A percentile compares a stretch with the other conserved stretches of the same genome.
Conservation (phyloP, 2,329 filamentous ascomycete genomes). For the Lojkania enalia region DNA sequence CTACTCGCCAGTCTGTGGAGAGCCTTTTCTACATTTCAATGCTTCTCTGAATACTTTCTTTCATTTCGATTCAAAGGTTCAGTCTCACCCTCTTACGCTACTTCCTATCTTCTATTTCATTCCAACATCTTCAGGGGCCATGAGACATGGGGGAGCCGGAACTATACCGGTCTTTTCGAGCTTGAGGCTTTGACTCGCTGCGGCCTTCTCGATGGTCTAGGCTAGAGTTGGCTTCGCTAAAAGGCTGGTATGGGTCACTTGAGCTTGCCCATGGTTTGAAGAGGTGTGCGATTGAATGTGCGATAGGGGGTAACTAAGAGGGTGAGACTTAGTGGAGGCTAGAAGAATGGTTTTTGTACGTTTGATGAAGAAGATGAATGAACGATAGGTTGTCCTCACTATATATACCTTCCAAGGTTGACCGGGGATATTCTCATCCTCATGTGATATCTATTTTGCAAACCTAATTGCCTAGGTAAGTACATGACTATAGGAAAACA, state of each 20-base stretch:
- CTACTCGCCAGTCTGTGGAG: not conserved
- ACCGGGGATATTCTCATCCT: no score
- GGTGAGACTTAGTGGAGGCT: no score
- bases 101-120: not conserved
- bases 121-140: not conserved
- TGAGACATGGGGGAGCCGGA: no score
- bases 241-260: not conserved
- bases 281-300: not conserved
- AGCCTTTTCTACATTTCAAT: not conserved
- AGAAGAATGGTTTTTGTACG: no score
- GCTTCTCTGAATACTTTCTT: not conserved
- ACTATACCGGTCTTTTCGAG: slow-evolving; percentile 7
- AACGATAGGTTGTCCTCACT: no score
- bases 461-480: no score
- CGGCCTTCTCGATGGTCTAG: slow-evolving; percentile 3
- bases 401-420: no score
- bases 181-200: slow-evolving; percentile 24
- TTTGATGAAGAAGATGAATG: no score
- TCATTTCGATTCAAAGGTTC: not conserved
- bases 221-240: slow-evolving; percentile 19
- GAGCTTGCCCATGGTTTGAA: not conserved
- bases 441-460: no score
- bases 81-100: no score
- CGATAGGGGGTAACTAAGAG: no score
- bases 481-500: no score